Conservation (phyloP, 2,329 filamentous ascomycete genomes). For the Byssothecium circinans region DNA sequence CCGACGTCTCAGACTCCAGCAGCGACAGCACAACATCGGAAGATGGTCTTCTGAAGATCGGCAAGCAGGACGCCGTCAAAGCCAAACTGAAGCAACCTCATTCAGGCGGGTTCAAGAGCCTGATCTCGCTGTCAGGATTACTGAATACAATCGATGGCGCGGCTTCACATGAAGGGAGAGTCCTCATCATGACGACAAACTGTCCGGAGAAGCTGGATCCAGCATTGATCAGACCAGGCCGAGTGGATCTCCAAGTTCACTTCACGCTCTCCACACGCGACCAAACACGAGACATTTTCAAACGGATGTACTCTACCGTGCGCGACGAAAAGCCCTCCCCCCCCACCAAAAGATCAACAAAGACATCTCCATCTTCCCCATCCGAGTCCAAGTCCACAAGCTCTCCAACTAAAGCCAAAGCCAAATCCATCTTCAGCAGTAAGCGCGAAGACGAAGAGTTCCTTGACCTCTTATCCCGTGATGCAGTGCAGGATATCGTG, state of each 20-base stretch:
- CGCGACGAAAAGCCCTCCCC: not conserved
- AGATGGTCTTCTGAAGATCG: slow-evolving; percentile 17
- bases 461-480: slow-evolving; percentile 10
- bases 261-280: slow-evolving; percentile 54
- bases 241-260: slow-evolving; percentile 67
- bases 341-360: not conserved
- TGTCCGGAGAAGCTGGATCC: slow-evolving; percentile 71
- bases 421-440: not conserved
- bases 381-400: not conserved
- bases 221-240: slow-evolving; percentile 72
- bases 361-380: not conserved
- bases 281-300: slow-evolving; percentile 49
- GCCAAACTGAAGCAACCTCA: not conserved
- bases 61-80: not conserved
- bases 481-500: slow-evolving; percentile 14
- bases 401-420: not conserved
- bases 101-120: slow-evolving; percentile 30
- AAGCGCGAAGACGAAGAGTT: slow-evolving; percentile 13
- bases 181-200: slow-evolving; percentile 84
- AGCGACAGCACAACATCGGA: slow-evolving; percentile 11
- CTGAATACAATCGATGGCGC: slow-evolving; percentile 85
- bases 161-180: slow-evolving; percentile 74
- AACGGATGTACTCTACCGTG: slow-evolving; percentile 41
- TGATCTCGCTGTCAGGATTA: slow-evolving; percentile 76
- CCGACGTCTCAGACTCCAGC: slow-evolving; percentile 1